Conservation (phyloP, 2,329 filamentous ascomycete species). For the Parastagonospora nodorum region DNA sequence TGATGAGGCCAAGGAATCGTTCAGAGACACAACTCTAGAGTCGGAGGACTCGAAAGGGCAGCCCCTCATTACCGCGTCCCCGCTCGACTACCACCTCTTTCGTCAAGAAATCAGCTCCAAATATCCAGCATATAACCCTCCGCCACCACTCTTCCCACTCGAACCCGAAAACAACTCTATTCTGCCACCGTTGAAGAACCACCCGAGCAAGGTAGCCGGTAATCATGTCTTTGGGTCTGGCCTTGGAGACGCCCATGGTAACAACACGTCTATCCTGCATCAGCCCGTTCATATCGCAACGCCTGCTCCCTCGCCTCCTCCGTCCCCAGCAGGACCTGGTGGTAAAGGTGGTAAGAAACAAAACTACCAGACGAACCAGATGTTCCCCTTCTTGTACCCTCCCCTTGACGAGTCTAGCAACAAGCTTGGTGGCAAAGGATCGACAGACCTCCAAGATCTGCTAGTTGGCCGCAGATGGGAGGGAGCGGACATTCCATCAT, state of each 20-base stretch:
- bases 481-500: conserved; percentile 90
- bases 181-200: conserved; percentile 80
- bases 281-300: conserved; percentile 99
- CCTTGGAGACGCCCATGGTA: conserved; percentile 53
- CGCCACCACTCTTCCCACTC: conserved; percentile 78
- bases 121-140: conserved; percentile 94
- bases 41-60: conserved; percentile 66
- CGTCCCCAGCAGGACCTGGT: conserved; percentile 79
- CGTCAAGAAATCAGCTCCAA: conserved; percentile 97
- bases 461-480: conserved; percentile 87
- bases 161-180: conserved; percentile 92
- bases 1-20: conserved; percentile 72
- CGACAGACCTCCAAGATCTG: conserved; percentile 76
- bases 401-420: conserved; percentile 89
- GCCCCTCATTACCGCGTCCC: conserved; percentile 87
- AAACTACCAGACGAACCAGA: conserved; percentile 98
- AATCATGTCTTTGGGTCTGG: conserved; percentile 58
- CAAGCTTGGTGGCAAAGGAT: conserved; percentile 85
- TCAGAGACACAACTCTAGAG: conserved; percentile 62
- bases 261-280: conserved; percentile 76
- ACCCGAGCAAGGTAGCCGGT: conserved; percentile 62
- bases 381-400: conserved; percentile 97
- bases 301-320: conserved; percentile 91
- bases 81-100: conserved; percentile 94
- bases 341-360: conserved; percentile 97